Evolutionary conservation across 2,329 filamentous ascomycete species (phyloP).

Genomic region (Fusarium albosuccineum): DNA sequence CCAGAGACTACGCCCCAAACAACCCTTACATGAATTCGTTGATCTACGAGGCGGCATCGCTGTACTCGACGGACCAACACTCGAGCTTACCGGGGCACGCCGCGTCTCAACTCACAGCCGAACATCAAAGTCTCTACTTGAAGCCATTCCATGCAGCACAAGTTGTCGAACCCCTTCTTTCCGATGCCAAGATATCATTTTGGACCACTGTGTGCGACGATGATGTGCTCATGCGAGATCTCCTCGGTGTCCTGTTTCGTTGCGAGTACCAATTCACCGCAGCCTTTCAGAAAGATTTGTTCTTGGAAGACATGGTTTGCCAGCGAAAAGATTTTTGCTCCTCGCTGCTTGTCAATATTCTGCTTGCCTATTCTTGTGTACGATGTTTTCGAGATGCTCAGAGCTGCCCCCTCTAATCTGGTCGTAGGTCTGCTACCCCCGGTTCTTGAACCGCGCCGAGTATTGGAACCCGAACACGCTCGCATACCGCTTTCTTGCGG

Average conservation of each 20-base stretch:
- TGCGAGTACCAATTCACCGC: slow-evolving; percentile 54
- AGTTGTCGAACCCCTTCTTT: slow-evolving; percentile 51
- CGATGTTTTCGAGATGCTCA: slow-evolving; percentile 6
- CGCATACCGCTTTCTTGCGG: slow-evolving; percentile 53
- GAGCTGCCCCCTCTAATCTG: background rate
- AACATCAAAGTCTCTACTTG: slow-evolving; percentile 44
- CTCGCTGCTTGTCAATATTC: slow-evolving; percentile 54
- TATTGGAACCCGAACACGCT: slow-evolving; percentile 54
- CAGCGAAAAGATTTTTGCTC: slow-evolving; percentile 53
- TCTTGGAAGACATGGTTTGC: slow-evolving; percentile 55
- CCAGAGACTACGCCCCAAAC: slow-evolving; percentile 13
- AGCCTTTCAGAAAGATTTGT: slow-evolving; percentile 55
- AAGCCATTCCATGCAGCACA: slow-evolving; percentile 55
- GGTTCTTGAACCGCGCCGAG: slow-evolving; percentile 47
- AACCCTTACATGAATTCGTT: slow-evolving; percentile 47
- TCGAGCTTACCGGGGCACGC: background rate
- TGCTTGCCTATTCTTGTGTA: slow-evolving; percentile 55
- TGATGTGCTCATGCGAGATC: slow-evolving; percentile 51
- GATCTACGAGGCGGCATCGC: slow-evolving; percentile 43
- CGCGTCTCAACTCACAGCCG: background rate
- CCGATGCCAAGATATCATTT: slow-evolving; percentile 46
- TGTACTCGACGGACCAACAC: slow-evolving; percentile 1
- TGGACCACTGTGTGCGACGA: slow-evolving; percentile 55
- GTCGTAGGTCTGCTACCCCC: slow-evolving; percentile 48
- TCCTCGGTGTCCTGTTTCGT: slow-evolving; percentile 46